phyloP scores from a whole-genome alignment of 1,139 yeast genomes.

The Nakaseomyces delphensis region DNA sequence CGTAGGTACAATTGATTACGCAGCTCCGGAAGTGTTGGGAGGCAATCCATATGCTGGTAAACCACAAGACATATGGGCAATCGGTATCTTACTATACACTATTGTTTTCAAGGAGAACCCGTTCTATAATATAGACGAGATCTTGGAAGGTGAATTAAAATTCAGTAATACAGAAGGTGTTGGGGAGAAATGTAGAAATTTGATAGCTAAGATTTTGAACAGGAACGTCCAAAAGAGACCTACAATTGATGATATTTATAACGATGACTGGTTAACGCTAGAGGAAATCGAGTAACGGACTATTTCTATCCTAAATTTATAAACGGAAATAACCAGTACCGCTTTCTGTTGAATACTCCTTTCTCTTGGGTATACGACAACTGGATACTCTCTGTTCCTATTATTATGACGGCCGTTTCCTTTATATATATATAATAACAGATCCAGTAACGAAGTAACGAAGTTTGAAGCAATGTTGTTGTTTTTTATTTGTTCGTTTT shows the following conservation, averaged over 20 bases:
- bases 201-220: conserved; percentile 57
- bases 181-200: conserved; percentile 48
- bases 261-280: conserved; percentile 57
- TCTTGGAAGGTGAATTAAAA: conserved; percentile 80
- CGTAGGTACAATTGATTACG: conserved; percentile 94
- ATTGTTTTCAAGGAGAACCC: conserved; percentile 90
- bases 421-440: too few relatives aligned
- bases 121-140: conserved; percentile 89
- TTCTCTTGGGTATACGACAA: too few relatives aligned
- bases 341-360: too few relatives aligned
- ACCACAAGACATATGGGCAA: conserved; percentile 96
- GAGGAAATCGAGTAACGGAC: not conserved
- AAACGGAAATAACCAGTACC: not conserved
- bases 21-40: conserved; percentile 89
- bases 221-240: conserved; percentile 64
- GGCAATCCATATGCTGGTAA: conserved; percentile 88
- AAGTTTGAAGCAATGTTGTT: too few relatives aligned
- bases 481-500: too few relatives aligned
- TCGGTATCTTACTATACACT: conserved; percentile 83
- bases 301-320: not conserved
- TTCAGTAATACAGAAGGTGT: conserved; percentile 47
- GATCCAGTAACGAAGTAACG: too few relatives aligned
- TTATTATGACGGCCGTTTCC: too few relatives aligned
- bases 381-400: too few relatives aligned
- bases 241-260: conserved; percentile 56